These are phyloP conservation scores for Calycina marina DNA, from an alignment of 2,329 filamentous ascomycete species.

Conservation along the genomic window DNA sequence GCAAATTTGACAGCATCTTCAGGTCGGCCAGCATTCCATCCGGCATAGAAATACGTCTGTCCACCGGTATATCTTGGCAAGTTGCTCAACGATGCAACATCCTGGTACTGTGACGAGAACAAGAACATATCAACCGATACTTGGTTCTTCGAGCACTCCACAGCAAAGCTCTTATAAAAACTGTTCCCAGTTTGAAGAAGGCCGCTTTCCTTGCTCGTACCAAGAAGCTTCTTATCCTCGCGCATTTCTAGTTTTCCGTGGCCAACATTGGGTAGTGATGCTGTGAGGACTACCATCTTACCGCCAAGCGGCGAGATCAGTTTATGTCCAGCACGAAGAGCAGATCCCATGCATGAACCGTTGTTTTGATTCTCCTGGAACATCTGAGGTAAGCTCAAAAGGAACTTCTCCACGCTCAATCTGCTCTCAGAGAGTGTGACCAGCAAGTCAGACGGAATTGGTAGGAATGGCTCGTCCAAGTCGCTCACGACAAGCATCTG, in stretches of 20 bases:
- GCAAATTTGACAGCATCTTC: conserved; percentile 98
- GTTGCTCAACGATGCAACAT: conserved; percentile 92
- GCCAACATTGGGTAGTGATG: conserved; percentile 80
- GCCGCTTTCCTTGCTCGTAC: conserved; percentile 79
- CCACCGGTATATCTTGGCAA: conserved; percentile 91
- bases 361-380: conserved; percentile 88
- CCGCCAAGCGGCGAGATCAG: conserved; percentile 88
- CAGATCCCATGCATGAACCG: conserved; percentile 88
- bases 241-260: conserved; percentile 83
- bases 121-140: conserved; percentile 98
- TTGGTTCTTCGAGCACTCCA: conserved; percentile 97
- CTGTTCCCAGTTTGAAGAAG: conserved; percentile 85
- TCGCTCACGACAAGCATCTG: conserved; percentile 91
- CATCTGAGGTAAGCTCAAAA: conserved; percentile 86
- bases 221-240: conserved; percentile 75
- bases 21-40: conserved; percentile 80
- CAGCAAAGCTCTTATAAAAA: conserved; percentile 98
- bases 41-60: conserved; percentile 97
- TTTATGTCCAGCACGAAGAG: conserved; percentile 84
- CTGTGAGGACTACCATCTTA: conserved; percentile 84
- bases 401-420: conserved; percentile 80
- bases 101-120: conserved; percentile 91
- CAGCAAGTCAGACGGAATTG: conserved; percentile 80
- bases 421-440: conserved; percentile 82
- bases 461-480: conserved; percentile 89